phyloP scores from a whole-genome alignment of 192 early-diverging fungal species.

The Martensiomyces pterosporus region DNA sequence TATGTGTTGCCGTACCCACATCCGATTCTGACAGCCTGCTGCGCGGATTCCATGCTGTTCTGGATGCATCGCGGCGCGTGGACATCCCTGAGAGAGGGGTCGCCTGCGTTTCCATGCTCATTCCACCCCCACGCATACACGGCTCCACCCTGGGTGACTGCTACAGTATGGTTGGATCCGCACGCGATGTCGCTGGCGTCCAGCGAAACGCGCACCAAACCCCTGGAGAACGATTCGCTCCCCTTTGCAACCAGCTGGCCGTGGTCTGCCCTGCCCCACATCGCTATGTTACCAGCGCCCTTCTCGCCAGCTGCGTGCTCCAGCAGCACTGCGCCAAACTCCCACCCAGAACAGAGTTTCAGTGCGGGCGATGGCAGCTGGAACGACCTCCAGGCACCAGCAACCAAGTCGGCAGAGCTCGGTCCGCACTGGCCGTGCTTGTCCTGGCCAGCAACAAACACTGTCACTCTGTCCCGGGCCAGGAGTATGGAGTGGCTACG shows the following conservation, averaged over 20 bases:
- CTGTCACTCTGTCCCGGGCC: constrained; percentile 33
- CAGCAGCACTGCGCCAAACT: constrained; percentile 53
- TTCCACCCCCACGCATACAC: constrained; percentile 88
- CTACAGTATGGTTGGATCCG: constrained; percentile 76
- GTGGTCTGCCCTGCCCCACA: constrained; percentile 78
- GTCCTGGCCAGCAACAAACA: constrained; percentile 58
- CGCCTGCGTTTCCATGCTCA: constrained; percentile 87
- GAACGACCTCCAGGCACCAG: constrained; percentile 11
- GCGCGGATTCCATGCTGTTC: not conserved
- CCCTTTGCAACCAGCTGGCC: constrained; percentile 54
- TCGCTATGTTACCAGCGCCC: constrained; percentile 26
- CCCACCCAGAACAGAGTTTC: constrained; percentile 48
- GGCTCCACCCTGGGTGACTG: constrained; percentile 37
- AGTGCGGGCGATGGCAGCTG: constrained; percentile 4
- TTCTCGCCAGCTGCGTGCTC: constrained; percentile 51
- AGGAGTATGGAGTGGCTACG: constrained; percentile 59
- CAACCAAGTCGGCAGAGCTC: not conserved
- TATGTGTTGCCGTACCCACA: constrained; percentile 41
- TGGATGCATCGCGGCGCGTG: constrained; percentile 6
- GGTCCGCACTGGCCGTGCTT: constrained; percentile 63
- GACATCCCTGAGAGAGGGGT: constrained; percentile 40
- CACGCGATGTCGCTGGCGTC: constrained; percentile 43
- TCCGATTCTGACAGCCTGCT: constrained; percentile 15
- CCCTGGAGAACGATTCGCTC: constrained; percentile 1
- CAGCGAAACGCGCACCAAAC: constrained; percentile 11